Evolutionary conservation across 1,284 basidiomycete species (phyloP).

Genomic region (Paramarasmius palmivorus): DNA sequence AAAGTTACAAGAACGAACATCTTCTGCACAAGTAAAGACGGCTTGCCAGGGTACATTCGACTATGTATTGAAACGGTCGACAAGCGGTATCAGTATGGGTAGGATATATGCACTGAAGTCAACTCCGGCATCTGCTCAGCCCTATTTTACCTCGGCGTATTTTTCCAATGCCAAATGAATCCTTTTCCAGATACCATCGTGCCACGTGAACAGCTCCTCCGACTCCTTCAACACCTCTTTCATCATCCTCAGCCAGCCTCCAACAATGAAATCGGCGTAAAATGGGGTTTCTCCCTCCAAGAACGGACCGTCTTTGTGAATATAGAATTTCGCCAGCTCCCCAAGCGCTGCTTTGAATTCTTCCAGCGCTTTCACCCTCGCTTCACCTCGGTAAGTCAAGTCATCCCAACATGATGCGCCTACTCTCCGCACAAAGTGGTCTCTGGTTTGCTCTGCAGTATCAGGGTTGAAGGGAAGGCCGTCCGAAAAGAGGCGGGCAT

Average conservation of each 20-base stretch:
- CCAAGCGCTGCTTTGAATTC: background rate
- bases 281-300: background rate
- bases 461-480: constrained; percentile 5
- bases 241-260: background rate
- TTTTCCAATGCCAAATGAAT: constrained; percentile 1
- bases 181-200: constrained; percentile 4
- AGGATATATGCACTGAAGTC: no score
- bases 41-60: no score
- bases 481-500: constrained; percentile 1
- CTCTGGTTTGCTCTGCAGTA: constrained; percentile 12
- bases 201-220: constrained; percentile 2
- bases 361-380: background rate
- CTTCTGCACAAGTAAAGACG: no score
- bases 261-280: constrained; percentile 4
- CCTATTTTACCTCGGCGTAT: constrained; percentile 2
- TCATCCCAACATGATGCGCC: constrained; percentile 3
- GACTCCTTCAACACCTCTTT: constrained; percentile 2
- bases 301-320: background rate
- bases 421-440: constrained; percentile 8
- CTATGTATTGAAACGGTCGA: no score
- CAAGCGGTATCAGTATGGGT: no score
- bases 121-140: no score
- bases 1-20: no score
- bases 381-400: background rate
- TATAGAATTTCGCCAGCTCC: background rate